These are phyloP conservation scores for Nicotiana attenuata DNA, from an alignment of 257 asterid species.

Conservation along the genomic window DNA sequence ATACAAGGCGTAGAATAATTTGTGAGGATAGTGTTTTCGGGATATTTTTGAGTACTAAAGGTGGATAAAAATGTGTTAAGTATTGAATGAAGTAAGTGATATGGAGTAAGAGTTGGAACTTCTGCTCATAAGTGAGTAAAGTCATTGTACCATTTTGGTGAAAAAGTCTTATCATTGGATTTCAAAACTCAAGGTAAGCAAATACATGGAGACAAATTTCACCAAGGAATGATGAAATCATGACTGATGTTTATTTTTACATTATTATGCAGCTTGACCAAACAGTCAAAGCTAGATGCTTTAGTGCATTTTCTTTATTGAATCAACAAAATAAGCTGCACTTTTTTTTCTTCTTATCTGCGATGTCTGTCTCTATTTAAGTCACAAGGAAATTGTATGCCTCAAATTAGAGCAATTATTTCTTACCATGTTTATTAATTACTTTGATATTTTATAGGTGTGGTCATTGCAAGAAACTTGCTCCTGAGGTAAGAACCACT, in stretches of 20 bases:
- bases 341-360: not conserved
- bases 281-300: not conserved
- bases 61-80: not conserved
- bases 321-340: not conserved
- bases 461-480: slow-evolving; percentile 73
- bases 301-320: not conserved
- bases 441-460: slow-evolving; percentile 38
- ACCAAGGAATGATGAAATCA: not conserved
- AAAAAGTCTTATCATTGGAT: not conserved
- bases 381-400: not conserved
- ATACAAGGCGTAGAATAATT: not conserved
- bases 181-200: not conserved
- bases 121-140: not conserved
- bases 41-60: not conserved
- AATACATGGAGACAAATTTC: not conserved
- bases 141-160: not conserved
- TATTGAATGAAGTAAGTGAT: not conserved
- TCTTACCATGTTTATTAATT: slow-evolving; percentile 1
- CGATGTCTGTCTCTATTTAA: not conserved
- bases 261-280: not conserved
- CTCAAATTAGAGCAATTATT: not conserved
- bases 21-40: not conserved
- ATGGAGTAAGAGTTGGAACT: not conserved
- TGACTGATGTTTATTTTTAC: not conserved
- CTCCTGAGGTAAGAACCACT: slow-evolving; percentile 52